Percentiles rank a stretch among this genome's conserved stretches.
Evolutionary conservation across 2,329 filamentous ascomycete species (phyloP).

Genomic region (Colletotrichum sp.): DNA sequence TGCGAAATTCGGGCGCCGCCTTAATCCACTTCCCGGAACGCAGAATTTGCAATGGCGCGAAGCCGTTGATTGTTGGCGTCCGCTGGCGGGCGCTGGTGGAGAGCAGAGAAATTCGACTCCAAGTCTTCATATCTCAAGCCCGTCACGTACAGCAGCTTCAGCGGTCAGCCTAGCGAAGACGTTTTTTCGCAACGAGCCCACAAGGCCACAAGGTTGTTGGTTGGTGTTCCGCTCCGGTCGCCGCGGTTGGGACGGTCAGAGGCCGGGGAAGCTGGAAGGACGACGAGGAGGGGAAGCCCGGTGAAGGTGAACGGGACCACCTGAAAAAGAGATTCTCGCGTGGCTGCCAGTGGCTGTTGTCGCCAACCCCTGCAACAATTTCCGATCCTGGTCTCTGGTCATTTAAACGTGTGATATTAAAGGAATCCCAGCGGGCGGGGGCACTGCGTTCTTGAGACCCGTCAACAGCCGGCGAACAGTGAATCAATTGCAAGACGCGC

Average conservation of each 20-base stretch:
- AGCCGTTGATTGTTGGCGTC: neutral
- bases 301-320: neutral
- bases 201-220: neutral
- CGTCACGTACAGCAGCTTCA: neutral
- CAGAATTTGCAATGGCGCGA: neutral
- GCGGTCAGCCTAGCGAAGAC: neutral
- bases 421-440: neutral
- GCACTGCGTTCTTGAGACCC: neutral
- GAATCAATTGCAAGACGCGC: neutral
- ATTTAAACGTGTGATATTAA: conserved; percentile 11
- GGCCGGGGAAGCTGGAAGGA: neutral
- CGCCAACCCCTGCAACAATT: neutral
- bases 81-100: neutral
- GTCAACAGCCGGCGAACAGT: neutral
- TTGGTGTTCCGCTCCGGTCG: neutral
- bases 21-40: neutral
- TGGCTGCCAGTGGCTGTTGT: neutral
- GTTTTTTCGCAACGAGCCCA: neutral
- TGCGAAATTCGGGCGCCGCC: neutral
- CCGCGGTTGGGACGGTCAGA: neutral
- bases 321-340: neutral
- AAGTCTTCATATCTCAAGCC: neutral
- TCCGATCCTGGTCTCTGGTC: conserved; percentile 15
- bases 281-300: neutral
- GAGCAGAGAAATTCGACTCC: neutral